Evolutionary conservation across 2,329 filamentous ascomycete species (phyloP).

Genomic region (Cordyceps tenuipes): DNA sequence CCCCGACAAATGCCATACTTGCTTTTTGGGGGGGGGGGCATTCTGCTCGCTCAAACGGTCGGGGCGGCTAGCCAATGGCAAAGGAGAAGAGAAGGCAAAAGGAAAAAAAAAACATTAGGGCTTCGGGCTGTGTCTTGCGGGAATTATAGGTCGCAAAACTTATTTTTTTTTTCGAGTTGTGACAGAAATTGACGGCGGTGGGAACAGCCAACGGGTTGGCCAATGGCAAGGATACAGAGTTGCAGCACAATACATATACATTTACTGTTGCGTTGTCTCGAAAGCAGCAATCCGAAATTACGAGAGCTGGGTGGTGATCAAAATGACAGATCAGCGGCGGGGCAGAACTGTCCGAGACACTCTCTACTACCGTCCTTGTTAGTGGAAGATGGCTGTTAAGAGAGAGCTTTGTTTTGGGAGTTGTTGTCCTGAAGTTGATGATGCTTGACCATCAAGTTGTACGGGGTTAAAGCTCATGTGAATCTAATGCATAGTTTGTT

Average conservation of each 20-base stretch:
- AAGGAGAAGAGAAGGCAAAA: neutral
- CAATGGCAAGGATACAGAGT: neutral
- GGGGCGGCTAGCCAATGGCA: neutral
- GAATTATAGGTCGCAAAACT: neutral
- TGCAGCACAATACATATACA: neutral
- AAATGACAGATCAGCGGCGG: too few relatives aligned
- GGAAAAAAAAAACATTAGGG: too few relatives aligned
- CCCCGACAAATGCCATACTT: neutral
- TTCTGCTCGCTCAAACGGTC: neutral
- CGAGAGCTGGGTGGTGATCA: too few relatives aligned
- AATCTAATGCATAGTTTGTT: neutral
- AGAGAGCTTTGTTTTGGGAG: too few relatives aligned
- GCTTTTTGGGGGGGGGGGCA: neutral
- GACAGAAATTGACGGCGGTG: neutral
- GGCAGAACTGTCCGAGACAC: too few relatives aligned
- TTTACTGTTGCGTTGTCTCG: too few relatives aligned
- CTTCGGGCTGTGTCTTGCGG: neutral
- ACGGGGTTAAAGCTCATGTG: too few relatives aligned
- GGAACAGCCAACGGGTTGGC: neutral
- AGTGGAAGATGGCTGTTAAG: too few relatives aligned
- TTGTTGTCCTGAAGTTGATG: too few relatives aligned
- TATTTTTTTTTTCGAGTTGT: neutral
- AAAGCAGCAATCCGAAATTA: too few relatives aligned
- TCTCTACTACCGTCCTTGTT: too few relatives aligned
- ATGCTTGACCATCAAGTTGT: too few relatives aligned